These are phyloP conservation scores for Trichoderma koningii DNA, from an alignment of 2,329 filamentous ascomycete species.

Conservation along the genomic window DNA sequence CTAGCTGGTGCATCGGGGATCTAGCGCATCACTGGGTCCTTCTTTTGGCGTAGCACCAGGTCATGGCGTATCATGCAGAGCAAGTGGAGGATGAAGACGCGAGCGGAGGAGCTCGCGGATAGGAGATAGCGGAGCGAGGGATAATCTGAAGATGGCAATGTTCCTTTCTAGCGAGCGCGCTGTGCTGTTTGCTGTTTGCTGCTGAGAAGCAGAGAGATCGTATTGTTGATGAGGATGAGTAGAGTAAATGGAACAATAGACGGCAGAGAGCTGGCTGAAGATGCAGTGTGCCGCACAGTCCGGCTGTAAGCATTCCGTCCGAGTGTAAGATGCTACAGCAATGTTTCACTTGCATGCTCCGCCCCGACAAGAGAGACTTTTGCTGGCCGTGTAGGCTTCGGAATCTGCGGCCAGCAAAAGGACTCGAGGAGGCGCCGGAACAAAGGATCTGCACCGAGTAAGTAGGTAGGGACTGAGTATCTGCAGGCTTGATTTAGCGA, in stretches of 20 bases:
- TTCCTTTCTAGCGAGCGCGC: not conserved
- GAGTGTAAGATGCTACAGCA: no score
- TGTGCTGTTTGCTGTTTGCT: not conserved
- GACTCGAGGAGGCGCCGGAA: not conserved
- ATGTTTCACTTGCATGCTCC: not conserved
- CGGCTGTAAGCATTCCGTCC: not conserved
- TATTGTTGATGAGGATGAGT: not conserved
- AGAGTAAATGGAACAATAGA: not conserved
- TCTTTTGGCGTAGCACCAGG: slow-evolving; percentile 21
- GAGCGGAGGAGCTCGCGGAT: not conserved
- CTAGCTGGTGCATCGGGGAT: slow-evolving; percentile 12
- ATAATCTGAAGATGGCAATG: not conserved
- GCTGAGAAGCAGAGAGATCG: not conserved
- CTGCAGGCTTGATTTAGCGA: slow-evolving; percentile 7
- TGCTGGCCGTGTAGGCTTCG: not conserved
- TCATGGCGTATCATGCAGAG: slow-evolving; percentile 19
- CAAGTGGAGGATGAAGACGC: not conserved
- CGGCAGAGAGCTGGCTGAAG: slow-evolving; percentile 1
- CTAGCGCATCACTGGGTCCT: slow-evolving; percentile 7
- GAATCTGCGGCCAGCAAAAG: not conserved
- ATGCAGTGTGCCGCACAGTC: not conserved
- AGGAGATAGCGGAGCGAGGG: not conserved
- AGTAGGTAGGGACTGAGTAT: no score
- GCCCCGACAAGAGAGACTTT: not conserved
- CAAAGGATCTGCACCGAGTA: not conserved